Evolutionary conservation across 805 yeast genomes (phyloP).

Genomic region (Kuraishia floccosa): DNA sequence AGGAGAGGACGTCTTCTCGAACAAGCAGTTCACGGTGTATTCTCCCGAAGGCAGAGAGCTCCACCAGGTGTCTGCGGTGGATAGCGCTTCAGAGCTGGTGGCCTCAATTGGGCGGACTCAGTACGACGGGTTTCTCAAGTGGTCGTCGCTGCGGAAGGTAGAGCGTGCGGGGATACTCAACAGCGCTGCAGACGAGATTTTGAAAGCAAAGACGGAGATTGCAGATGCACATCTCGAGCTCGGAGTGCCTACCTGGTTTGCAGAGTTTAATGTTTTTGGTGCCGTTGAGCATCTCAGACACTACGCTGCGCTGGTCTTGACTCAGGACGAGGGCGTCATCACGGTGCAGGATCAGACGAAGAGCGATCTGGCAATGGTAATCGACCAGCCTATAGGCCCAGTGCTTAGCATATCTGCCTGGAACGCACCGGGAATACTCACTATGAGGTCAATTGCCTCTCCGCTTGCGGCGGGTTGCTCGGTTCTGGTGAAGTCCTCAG

Average conservation of each 20-base stretch:
- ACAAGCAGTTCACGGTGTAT: neutral
- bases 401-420: constrained; percentile 34
- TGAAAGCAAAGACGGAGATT: constrained; percentile 6
- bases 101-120: constrained; percentile 7
- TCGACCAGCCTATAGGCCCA: constrained; percentile 30
- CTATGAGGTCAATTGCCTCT: constrained; percentile 25
- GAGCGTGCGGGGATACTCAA: constrained; percentile 7
- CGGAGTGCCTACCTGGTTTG: constrained; percentile 25
- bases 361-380: constrained; percentile 11
- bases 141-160: constrained; percentile 6
- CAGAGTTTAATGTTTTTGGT: constrained; percentile 19
- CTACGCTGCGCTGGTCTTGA: constrained; percentile 12
- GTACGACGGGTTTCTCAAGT: constrained; percentile 7
- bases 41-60: neutral
- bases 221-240: constrained; percentile 16
- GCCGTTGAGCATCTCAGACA: constrained; percentile 19
- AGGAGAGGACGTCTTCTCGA: constrained; percentile 1
- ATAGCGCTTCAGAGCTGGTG: neutral
- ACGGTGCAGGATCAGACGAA: constrained; percentile 8
- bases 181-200: constrained; percentile 5
- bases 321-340: constrained; percentile 8
- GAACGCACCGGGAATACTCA: constrained; percentile 34
- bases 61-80: neutral
- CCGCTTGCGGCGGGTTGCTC: constrained; percentile 41
- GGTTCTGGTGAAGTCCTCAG: constrained; percentile 28